These are phyloP conservation scores for Mrakia blollopis DNA, from an alignment of 768 basidiomycete species.

Conservation along the genomic window DNA sequence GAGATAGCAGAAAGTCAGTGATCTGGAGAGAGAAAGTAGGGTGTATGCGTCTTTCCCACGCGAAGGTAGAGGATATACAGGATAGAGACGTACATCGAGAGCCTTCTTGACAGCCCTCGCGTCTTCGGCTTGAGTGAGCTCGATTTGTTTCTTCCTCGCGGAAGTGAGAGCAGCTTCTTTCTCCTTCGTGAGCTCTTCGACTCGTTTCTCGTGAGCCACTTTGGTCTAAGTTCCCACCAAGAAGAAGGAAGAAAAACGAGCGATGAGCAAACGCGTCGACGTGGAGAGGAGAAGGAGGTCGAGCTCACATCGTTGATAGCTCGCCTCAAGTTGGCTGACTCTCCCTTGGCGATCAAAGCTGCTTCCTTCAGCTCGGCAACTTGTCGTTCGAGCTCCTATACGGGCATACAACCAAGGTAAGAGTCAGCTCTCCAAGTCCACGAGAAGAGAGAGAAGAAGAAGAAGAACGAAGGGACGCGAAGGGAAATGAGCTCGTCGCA, in stretches of 20 bases:
- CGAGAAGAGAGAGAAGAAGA: not conserved
- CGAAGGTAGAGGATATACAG: not conserved
- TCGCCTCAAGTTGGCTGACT: conserved; percentile 7
- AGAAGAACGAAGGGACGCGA: too few relatives aligned
- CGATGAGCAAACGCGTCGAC: not conserved
- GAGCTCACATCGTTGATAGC: conserved; percentile 3
- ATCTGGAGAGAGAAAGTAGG: not conserved
- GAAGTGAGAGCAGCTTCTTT: not conserved
- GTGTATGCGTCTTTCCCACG: not conserved
- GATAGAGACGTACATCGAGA: conserved; percentile 10
- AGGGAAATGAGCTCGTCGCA: not conserved
- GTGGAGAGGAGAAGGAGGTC: not conserved
- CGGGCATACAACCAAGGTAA: not conserved
- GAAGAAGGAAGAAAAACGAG: not conserved
- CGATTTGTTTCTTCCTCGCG: not conserved
- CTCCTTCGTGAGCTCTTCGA: not conserved
- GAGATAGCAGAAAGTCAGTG: too few relatives aligned
- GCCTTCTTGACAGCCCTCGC: conserved; percentile 10
- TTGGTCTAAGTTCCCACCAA: not conserved
- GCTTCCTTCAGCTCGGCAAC: not conserved
- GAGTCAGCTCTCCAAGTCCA: not conserved
- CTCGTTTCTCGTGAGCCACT: not conserved
- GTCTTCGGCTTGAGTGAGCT: not conserved
- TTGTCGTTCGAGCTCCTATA: conserved; percentile 13
- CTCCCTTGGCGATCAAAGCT: conserved; percentile 19